phyloP scores from a whole-genome alignment of 176 grass and related monocot species.

The Carex parvula region DNA sequence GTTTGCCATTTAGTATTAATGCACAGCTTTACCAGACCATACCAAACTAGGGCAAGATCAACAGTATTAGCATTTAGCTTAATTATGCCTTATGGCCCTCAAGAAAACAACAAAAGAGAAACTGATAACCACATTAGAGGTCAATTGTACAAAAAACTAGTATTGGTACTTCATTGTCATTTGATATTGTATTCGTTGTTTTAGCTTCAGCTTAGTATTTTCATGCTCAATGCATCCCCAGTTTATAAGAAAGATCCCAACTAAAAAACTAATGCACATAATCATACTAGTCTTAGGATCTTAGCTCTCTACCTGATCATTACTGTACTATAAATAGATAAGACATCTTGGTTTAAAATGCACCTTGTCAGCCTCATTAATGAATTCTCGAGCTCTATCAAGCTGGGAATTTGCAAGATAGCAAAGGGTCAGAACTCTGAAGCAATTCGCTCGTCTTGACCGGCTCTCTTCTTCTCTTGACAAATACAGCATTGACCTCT shows the following conservation, averaged over 20 bases:
- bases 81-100: not conserved
- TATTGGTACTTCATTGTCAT: not conserved
- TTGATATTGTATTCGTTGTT: not conserved
- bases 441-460: slow-evolving; percentile 62
- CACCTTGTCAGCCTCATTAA: slow-evolving; percentile 76
- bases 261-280: not conserved
- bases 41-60: not conserved
- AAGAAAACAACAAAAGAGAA: not conserved
- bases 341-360: not conserved
- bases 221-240: not conserved
- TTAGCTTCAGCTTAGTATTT: not conserved
- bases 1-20: not conserved
- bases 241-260: not conserved
- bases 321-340: not conserved
- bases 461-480: slow-evolving; percentile 66
- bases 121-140: not conserved
- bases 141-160: not conserved
- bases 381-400: slow-evolving; percentile 77
- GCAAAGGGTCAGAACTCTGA: slow-evolving; percentile 75
- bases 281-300: not conserved
- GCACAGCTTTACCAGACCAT: not conserved
- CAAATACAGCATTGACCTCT: slow-evolving; percentile 92
- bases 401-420: slow-evolving; percentile 62
- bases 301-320: not conserved
- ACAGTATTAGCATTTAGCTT: not conserved